Base-by-base conservation (phyloP, 352 stramenopile genomes). In the Globisporangium perplexum region DNA sequence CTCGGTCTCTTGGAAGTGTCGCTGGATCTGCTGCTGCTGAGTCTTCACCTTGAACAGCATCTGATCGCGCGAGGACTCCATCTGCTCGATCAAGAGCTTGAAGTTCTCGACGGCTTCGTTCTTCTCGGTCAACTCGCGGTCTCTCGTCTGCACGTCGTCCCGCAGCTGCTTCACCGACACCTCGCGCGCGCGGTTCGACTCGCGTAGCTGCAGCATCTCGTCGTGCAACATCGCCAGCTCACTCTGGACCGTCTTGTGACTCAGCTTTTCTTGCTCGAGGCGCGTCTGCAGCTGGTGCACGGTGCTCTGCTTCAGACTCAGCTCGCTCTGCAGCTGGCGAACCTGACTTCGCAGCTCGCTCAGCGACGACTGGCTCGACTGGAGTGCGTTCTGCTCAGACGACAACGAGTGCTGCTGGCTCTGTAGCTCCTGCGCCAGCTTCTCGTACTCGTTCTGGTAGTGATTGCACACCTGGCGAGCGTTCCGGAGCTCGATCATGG, bases 41-140 rank as follows among this genome's bases (percentile, higher is more conserved):
- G 89, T 83, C 51, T 91, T 90, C 18, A 82, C 62, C 57, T 92
- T 81, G 54, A 89, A 88, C 17, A 77, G 66, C 55, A 88, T 71
- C 60, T 91, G 77, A 33, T 94, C 81, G 5, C 83, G 77, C n/a
- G 79, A 87, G 0, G 74, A 78, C 51, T 92, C 81, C 75, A 94
- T 90, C 47, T 92, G 81, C 60, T 88, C 80, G 17, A 92, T 71
- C 36, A 94, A 41, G 20, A 90, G 60, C 44, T 86, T 86, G 2
- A 86, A 68, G 28, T 88, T 92, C 50, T 87, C 76, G 24, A 78
- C 63, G 3, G 69, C 63, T 45, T 86, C 78, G 1, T 60, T 80
- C 53, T 87, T 88, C 60, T 90, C 77, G 0, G 73, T 87, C 60
- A 90, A 44, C 20, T 57, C 57, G 26, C 68, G 68, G 26, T 88